A percentile compares a stretch with the other conserved stretches of the same genome.
Conservation (phyloP, 495 filamentous ascomycete genomes). For the Delitschia confertaspora region DNA sequence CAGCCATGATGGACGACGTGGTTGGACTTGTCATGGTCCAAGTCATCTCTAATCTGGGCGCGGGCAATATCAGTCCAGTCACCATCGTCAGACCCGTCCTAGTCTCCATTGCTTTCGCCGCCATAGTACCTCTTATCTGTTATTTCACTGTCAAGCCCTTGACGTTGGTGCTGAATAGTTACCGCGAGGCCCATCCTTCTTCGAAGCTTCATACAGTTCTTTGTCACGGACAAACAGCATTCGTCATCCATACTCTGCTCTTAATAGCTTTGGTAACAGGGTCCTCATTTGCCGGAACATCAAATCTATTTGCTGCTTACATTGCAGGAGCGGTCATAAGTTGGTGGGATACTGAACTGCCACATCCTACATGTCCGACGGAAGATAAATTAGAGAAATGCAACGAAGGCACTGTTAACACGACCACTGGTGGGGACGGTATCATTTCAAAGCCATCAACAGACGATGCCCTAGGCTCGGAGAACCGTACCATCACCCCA, state of each 20-base stretch:
- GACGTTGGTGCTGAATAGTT: constrained; percentile 18
- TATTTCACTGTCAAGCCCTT: constrained; percentile 39
- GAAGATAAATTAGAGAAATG: not conserved
- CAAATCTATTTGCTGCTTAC: constrained; percentile 62
- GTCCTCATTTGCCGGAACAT: constrained; percentile 56
- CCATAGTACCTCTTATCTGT: constrained; percentile 41
- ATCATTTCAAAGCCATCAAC: too few relatives aligned
- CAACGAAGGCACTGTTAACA: not conserved
- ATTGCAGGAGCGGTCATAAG: constrained; percentile 53
- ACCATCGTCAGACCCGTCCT: constrained; percentile 51
- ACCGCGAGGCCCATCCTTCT: constrained; percentile 8
- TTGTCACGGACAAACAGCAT: constrained; percentile 28
- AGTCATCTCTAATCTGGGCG: constrained; percentile 47
- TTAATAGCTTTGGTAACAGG: constrained; percentile 49
- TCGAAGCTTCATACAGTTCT: constrained; percentile 4
- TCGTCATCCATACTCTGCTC: constrained; percentile 39
- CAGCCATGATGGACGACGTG: constrained; percentile 79
- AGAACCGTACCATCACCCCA: not conserved
- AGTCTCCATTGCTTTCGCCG: constrained; percentile 49
- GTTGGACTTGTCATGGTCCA: constrained; percentile 73
- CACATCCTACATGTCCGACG: constrained; percentile 8
- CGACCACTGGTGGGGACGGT: too few relatives aligned
- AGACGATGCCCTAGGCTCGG: not conserved
- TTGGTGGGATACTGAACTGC: constrained; percentile 42
- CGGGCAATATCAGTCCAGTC: constrained; percentile 33